Base-by-base conservation (phyloP, 225 moss, liverwort and hornwort genomes). In the Rhytidiadelphus loreus region DNA sequence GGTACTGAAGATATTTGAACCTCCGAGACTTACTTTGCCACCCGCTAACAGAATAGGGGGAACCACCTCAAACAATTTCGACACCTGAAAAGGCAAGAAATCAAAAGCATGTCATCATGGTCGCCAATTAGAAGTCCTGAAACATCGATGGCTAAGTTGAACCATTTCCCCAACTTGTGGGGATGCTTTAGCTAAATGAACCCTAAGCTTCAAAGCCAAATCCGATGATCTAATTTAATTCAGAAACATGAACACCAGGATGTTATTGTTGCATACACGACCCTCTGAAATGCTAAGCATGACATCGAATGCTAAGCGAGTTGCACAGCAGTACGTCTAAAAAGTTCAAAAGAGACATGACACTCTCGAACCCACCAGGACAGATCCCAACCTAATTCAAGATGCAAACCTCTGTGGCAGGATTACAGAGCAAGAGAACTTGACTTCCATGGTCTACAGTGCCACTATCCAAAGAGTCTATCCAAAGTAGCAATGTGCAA, bases 41-140 rank as follows among this genome's bases (percentile, higher is more conserved):
- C 92, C 91, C 85, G 77, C 90, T 90, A 94, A 82, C n/a, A 94
- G 90, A 87, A 94, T 91, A 32, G 90, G 91, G 20, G 92, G 94
- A 41, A 94, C 94, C 62, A 94, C 94, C 92, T 94, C 94, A 65
- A 91, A 92, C 72, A 92, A 60, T 62, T 94, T 94, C 19, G 90
- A 92, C 28, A 92, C 93, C 92, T 93, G 89, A 13, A 84, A 85
- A 87, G 66, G 4, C 66, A 85, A 70, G 11, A 76, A 65, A 81
- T 13, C 69, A 81, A 41, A 11, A 81, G 11, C 29, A n/a, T 48
- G 71, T 60, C 58, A 69, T 44, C 58, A 28, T 18, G 16, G 23
- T 23, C 21, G 14, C 2, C 85, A 53, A 30, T 21, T 35, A 68
- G 7, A 81, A 70, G 77, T 77, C 50, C 17, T 39, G 17, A 68